Conservation (phyloP, 129 eudicot genomes). For the Heracleum sosnowskyi region DNA sequence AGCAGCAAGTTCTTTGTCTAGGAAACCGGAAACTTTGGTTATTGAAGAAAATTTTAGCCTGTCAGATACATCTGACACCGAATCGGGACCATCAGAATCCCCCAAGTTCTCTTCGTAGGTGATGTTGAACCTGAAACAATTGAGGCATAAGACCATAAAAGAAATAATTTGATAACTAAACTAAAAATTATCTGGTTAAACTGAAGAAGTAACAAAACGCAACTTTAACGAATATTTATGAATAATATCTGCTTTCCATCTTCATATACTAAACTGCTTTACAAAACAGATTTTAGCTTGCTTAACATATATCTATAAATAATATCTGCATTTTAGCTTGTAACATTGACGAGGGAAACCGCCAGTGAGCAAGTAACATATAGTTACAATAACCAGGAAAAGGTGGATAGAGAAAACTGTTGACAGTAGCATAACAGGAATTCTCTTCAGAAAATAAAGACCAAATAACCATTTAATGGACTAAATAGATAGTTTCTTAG, state of each 20-base stretch:
- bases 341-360: background rate
- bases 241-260: no score
- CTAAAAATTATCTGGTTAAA: background rate
- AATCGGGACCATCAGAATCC: constrained; percentile 47
- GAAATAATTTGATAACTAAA: background rate
- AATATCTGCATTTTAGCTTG: background rate
- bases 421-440: background rate
- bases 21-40: constrained; percentile 47
- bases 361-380: background rate
- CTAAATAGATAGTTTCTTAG: background rate
- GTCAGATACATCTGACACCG: constrained; percentile 35
- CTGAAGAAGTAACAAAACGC: background rate
- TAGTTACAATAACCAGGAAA: background rate
- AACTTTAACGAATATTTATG: no score
- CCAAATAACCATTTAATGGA: background rate
- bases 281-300: background rate
- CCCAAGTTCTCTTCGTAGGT: constrained; percentile 44
- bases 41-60: constrained; percentile 74
- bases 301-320: background rate
- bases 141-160: background rate
- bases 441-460: background rate
- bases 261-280: background rate
- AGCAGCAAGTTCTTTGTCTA: constrained; percentile 88
- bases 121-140: constrained; percentile 47
- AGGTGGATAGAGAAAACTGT: background rate